A percentile compares a stretch with the other conserved stretches of the same genome.
These are phyloP conservation scores for Polygonum aviculare DNA, from an alignment of 148 eudicot species.

Conservation along the genomic window DNA sequence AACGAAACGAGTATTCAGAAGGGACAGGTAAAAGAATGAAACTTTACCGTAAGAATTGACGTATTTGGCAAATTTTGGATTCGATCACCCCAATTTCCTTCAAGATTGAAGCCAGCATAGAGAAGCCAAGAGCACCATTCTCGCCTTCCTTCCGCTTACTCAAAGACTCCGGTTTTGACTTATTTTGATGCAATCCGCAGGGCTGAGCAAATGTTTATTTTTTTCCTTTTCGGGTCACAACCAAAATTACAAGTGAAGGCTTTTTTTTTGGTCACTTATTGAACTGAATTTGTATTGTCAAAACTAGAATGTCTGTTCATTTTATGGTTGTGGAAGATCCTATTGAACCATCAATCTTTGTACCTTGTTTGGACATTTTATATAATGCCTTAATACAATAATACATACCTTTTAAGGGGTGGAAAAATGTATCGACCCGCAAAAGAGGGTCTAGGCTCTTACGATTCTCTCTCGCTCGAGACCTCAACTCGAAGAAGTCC, in stretches of 20 bases:
- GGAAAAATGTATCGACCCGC: too few relatives aligned
- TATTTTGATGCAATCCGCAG: not conserved
- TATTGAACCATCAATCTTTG: too few relatives aligned
- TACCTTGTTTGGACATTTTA: too few relatives aligned
- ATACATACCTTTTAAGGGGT: too few relatives aligned
- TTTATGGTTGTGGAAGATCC: too few relatives aligned
- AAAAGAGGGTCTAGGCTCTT: too few relatives aligned
- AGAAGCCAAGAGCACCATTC: not conserved
- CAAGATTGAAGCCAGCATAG: conserved; percentile 3
- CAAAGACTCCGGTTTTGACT: not conserved
- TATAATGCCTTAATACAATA: too few relatives aligned
- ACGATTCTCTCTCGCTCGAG: too few relatives aligned
- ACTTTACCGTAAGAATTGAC: not conserved
- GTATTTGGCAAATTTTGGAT: not conserved
- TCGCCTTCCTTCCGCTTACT: not conserved
- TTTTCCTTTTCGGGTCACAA: not conserved
- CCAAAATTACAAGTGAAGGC: not conserved
- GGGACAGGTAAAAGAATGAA: not conserved
- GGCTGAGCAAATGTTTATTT: not conserved
- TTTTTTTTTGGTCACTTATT: too few relatives aligned
- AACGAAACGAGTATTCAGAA: not conserved
- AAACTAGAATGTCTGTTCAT: not conserved
- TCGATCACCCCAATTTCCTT: not conserved
- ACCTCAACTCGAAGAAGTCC: too few relatives aligned
- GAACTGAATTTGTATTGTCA: not conserved